These are phyloP conservation scores for Apocynum venetum DNA, from an alignment of 257 asterid genomes.

Conservation along the genomic window DNA sequence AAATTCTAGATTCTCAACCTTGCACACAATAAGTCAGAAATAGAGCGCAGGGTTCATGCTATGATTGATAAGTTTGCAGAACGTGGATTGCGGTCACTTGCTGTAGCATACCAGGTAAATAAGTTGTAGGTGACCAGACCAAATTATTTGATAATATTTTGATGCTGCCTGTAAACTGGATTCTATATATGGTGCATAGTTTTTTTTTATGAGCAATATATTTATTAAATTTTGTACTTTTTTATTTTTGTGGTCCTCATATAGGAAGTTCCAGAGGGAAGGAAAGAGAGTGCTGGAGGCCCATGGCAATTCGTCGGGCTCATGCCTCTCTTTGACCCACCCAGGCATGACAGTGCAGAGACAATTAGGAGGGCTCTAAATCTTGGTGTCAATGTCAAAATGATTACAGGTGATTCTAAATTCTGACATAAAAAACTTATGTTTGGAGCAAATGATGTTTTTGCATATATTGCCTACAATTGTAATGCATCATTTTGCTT, in stretches of 20 bases:
- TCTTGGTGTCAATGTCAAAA: conserved; percentile 50
- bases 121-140: not conserved
- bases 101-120: conserved; percentile 49
- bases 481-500: not conserved
- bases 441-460: not conserved
- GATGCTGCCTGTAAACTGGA: not conserved
- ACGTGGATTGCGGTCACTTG: conserved; percentile 50
- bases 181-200: not conserved
- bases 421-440: not conserved
- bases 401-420: conserved; percentile 39
- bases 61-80: conserved; percentile 56
- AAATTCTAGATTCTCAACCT: conserved; percentile 39
- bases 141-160: not conserved
- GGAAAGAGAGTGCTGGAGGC: conserved; percentile 49
- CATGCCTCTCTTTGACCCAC: conserved; percentile 51
- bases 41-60: conserved; percentile 46
- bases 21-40: conserved; percentile 41
- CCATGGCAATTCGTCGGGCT: conserved; percentile 49
- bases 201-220: not conserved
- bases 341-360: conserved; percentile 55
- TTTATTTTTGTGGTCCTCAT: not conserved
- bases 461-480: not conserved
- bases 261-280: conserved; percentile 52
- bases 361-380: conserved; percentile 48
- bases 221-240: no score